Base-by-base conservation (phyloP, 1,284 basidiomycete species). In the Malassezia slooffiae region DNA sequence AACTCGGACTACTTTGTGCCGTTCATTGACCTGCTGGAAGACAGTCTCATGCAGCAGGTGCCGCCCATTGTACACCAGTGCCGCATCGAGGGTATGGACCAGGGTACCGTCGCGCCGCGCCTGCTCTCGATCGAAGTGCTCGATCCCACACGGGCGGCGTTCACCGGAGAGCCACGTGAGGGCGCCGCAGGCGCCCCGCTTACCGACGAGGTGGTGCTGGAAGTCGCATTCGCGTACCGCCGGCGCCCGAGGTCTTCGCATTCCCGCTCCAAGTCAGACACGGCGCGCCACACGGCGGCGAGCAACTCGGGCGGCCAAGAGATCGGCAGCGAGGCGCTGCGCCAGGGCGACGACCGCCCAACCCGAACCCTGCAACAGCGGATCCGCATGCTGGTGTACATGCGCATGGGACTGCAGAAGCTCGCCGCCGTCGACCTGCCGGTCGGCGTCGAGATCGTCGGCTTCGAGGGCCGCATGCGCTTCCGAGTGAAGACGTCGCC, bases 11-110 rank as follows among this genome's bases (percentile, higher is more conserved):
- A 60, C 43, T 63, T 66, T 50, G 55, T 49, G 11, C 62, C 62
- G 0, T 62, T 66, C 28, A 37, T 63, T 39, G 62, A 66, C 36
- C 50, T 66, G 11, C 50, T 66, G 26, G 62, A 66, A 48, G 62
- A 66, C 40, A 57, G 58, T 10, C 49, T 66, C 11, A 61, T 62
- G 59, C 56, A 56, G 3, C 61, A 66, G 41, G 59, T 66, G n/a
- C 61, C 61, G 7, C 55, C 56, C 5, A 52, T 66, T 1, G 61
- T 66, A 1, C 61, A 63, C 42, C 49, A 45, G 19, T 57, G 55
- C 27, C 39, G 61, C n/a, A 58, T 66, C 21, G 61, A 63, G 19
- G 61, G 60, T 37, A 43, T 66, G 47, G 60, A 62, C 24, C 62
- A 66, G 34, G 62, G 62, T 16, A 43, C 53, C 11, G 54, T 58